A percentile compares a stretch with the other conserved stretches of the same genome.
Conservation (phyloP, 2,329 filamentous ascomycete genomes). For the Lachnellula occidentalis region DNA sequence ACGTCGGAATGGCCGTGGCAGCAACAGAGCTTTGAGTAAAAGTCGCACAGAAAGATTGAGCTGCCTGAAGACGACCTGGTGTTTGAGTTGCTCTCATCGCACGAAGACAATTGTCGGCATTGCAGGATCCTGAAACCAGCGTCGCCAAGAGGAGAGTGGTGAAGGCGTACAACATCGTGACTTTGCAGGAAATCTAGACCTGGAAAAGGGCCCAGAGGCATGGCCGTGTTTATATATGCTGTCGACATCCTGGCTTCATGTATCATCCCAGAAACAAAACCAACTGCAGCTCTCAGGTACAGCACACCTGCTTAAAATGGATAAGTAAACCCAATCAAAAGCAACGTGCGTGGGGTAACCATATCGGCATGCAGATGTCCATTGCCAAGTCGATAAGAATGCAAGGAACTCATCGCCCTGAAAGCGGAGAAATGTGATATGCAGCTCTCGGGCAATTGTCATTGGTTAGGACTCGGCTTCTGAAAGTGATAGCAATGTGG, state of each 20-base stretch:
- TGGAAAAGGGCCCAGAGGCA: not conserved
- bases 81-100: constrained; percentile 33
- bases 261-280: no score
- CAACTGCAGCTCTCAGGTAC: not conserved
- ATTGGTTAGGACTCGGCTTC: not conserved
- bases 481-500: not conserved
- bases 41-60: constrained; percentile 32
- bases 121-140: constrained; percentile 22
- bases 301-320: constrained; percentile 3
- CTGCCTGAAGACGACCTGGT: constrained; percentile 31
- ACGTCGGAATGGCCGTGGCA: constrained; percentile 12
- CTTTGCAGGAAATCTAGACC: no score
- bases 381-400: constrained; percentile 6
- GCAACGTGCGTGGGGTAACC: not conserved
- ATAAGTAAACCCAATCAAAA: not conserved
- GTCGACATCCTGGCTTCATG: not conserved
- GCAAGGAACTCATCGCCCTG: not conserved
- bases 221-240: not conserved
- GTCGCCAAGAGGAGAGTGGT: constrained; percentile 10
- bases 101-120: constrained; percentile 36
- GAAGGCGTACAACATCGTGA: constrained; percentile 12
- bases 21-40: constrained; percentile 14
- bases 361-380: not conserved
- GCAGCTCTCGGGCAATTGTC: not conserved
- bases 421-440: not conserved